A percentile compares a stretch with the other conserved stretches of the same genome.
Conservation (phyloP, 1,139 yeast species). For the Groenewaldozyma auringiensis region DNA sequence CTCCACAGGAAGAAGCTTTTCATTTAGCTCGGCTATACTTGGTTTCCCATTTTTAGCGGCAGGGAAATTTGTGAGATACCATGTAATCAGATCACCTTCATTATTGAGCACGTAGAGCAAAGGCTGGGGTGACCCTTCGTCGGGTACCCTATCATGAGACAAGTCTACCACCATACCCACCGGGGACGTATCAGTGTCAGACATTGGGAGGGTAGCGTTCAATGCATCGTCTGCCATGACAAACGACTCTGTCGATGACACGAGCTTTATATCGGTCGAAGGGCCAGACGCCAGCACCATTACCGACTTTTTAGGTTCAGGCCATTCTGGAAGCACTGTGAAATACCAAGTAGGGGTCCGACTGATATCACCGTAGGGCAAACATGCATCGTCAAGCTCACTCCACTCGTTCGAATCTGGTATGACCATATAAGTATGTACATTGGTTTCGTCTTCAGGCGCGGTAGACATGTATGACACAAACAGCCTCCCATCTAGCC, state of each 20-base stretch:
- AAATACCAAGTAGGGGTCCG: slow-evolving; percentile 47
- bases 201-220: slow-evolving; percentile 66
- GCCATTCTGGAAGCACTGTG: slow-evolving; percentile 26
- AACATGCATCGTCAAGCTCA: slow-evolving; percentile 45
- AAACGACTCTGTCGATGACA: slow-evolving; percentile 23
- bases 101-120: slow-evolving; percentile 54
- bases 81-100: slow-evolving; percentile 52
- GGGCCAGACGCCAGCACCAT: slow-evolving; percentile 50
- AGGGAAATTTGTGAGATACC: slow-evolving; percentile 46
- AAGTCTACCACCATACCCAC: slow-evolving; percentile 57
- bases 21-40: background rate
- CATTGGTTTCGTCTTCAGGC: slow-evolving; percentile 9
- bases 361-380: slow-evolving; percentile 49
- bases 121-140: slow-evolving; percentile 49
- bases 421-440: slow-evolving; percentile 8
- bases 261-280: slow-evolving; percentile 51
- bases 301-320: slow-evolving; percentile 38
- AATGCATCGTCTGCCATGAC: slow-evolving; percentile 56
- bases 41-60: slow-evolving; percentile 3
- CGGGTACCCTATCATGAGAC: slow-evolving; percentile 51
- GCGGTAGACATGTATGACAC: slow-evolving; percentile 22
- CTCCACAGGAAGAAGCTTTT: background rate
- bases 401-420: slow-evolving; percentile 14
- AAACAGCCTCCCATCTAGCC: slow-evolving; percentile 21
- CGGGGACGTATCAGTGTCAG: slow-evolving; percentile 56